Conservation (phyloP, 2,329 filamentous ascomycete species). For the Aspergillus fumigatus region DNA sequence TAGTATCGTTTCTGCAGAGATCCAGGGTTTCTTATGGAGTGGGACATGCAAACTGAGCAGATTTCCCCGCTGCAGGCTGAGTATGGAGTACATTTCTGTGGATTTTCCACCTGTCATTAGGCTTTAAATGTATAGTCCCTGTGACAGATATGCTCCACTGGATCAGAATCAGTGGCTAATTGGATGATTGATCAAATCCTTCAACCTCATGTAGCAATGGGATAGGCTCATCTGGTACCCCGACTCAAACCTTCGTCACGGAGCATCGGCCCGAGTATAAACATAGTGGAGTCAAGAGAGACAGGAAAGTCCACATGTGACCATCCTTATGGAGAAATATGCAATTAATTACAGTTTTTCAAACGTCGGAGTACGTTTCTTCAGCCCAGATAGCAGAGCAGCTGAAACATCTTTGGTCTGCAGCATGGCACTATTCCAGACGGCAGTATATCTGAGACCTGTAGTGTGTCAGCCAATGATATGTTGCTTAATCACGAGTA, state of each 20-base stretch:
- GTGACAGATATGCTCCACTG: too few relatives aligned
- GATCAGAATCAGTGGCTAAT: too few relatives aligned
- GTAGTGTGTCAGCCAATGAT: background rate
- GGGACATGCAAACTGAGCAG: background rate
- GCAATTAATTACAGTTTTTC: slow-evolving; percentile 64
- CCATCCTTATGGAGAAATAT: background rate
- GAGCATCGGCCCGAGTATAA: background rate
- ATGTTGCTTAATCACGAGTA: background rate
- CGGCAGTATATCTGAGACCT: slow-evolving; percentile 74
- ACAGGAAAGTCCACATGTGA: background rate
- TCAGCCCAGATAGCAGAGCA: slow-evolving; percentile 70
- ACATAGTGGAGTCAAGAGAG: background rate
- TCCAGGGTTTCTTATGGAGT: background rate
- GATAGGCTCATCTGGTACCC: background rate
- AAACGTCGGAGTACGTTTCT: slow-evolving; percentile 76
- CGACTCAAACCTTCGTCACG: too few relatives aligned
- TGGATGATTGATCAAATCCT: background rate
- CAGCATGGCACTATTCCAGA: slow-evolving; percentile 82
- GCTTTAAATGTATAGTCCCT: background rate
- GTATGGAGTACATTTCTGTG: background rate
- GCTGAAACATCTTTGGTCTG: slow-evolving; percentile 73
- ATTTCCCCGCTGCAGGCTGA: background rate
- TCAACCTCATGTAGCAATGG: background rate
- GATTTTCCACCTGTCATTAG: background rate
- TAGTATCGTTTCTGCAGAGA: background rate